These are phyloP conservation scores for Yamadazyma philogaea DNA, from an alignment of 805 yeast genomes.

Conservation along the genomic window DNA sequence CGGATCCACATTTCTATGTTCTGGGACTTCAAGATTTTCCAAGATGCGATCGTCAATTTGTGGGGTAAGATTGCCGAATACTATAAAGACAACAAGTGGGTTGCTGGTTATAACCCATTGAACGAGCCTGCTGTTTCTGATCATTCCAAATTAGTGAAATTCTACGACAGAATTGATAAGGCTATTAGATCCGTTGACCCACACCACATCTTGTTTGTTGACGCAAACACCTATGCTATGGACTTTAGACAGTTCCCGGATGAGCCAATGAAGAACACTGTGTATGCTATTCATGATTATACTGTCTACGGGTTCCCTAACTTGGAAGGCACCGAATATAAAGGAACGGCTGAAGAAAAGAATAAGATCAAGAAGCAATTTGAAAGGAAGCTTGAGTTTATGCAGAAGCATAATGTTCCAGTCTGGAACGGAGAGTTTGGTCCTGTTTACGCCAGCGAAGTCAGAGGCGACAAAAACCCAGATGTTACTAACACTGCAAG, in stretches of 20 bases:
- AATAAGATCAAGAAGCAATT: constrained; percentile 37
- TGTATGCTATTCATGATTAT: constrained; percentile 52
- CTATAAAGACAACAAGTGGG: constrained; percentile 46
- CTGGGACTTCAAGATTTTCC: constrained; percentile 50
- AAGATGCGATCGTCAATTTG: constrained; percentile 43
- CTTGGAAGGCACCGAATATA: constrained; percentile 27
- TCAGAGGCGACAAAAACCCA: constrained; percentile 39
- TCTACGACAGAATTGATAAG: constrained; percentile 36
- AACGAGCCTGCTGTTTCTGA: constrained; percentile 51
- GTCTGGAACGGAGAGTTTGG: constrained; percentile 57
- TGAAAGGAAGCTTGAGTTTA: constrained; percentile 43
- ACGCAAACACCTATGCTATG: constrained; percentile 51
- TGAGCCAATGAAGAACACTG: constrained; percentile 42
- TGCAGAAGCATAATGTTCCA: constrained; percentile 39
- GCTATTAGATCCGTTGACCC: constrained; percentile 44
- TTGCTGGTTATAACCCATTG: constrained; percentile 54
- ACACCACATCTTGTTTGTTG: constrained; percentile 47
- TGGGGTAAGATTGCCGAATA: constrained; percentile 46
- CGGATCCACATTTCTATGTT: constrained; percentile 46
- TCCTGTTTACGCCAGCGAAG: constrained; percentile 45
- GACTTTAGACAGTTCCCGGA: constrained; percentile 48
- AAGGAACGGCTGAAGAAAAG: constrained; percentile 33
- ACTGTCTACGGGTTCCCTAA: constrained; percentile 45
- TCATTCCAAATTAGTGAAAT: constrained; percentile 38
- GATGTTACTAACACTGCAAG: constrained; percentile 38